phyloP scores from a whole-genome alignment of 805 yeast species.

The Millerozyma acaciae region DNA sequence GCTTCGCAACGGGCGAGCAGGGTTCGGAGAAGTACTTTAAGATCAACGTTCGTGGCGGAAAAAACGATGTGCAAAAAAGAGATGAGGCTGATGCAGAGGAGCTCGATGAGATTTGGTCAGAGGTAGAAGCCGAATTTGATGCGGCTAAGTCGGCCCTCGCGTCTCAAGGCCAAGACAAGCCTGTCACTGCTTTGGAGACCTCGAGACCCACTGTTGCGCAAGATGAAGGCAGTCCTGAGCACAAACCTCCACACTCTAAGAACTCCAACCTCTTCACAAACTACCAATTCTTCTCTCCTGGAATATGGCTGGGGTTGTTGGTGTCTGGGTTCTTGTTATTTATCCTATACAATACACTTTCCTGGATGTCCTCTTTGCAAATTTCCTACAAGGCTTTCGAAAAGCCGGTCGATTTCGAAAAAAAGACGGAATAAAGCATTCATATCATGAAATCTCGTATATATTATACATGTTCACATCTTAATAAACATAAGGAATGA shows the following conservation, averaged over 20 bases:
- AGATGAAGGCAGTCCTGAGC: neutral
- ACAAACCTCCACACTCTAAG: conserved; percentile 2
- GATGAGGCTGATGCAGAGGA: conserved; percentile 10
- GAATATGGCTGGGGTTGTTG: conserved; percentile 70
- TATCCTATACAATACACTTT: conserved; percentile 57
- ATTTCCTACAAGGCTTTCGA: conserved; percentile 83
- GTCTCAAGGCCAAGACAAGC: conserved; percentile 22
- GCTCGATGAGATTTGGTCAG: conserved; percentile 9
- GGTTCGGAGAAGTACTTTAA: too few relatives aligned
- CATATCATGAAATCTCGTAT: too few relatives aligned
- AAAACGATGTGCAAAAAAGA: conserved; percentile 1
- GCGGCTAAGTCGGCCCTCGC: conserved; percentile 30
- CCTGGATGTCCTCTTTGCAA: conserved; percentile 68
- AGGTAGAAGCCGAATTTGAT: conserved; percentile 30
- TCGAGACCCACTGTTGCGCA: neutral
- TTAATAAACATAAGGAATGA: conserved; percentile 82
- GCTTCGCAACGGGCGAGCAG: too few relatives aligned
- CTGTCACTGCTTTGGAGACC: conserved; percentile 17
- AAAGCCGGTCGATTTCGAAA: conserved; percentile 53
- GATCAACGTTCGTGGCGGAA: neutral
- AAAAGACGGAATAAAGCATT: conserved; percentile 33
- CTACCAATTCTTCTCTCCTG: conserved; percentile 74
- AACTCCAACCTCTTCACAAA: conserved; percentile 51
- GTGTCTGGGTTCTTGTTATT: conserved; percentile 58
- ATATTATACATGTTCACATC: neutral